These are phyloP conservation scores for Grifola frondosa DNA, from an alignment of 1,284 basidiomycete species.

Conservation along the genomic window DNA sequence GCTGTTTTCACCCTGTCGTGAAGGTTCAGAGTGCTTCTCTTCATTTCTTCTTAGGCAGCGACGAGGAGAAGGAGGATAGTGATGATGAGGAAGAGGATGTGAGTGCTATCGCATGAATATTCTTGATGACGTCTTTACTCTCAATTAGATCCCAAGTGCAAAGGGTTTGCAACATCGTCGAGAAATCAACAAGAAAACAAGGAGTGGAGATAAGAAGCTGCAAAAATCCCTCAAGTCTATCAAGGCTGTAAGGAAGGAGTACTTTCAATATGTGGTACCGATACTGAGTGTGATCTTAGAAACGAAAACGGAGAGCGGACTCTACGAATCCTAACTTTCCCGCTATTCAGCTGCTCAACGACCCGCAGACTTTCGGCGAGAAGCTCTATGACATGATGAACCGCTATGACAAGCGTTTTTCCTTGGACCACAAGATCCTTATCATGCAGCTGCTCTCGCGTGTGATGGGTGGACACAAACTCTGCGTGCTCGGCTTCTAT, in stretches of 20 bases:
- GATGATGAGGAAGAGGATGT: constrained; percentile 74
- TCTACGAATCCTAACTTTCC: constrained; percentile 77
- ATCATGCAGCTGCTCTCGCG: constrained; percentile 98
- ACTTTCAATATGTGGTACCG: not conserved
- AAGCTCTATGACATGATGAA: constrained; percentile 89
- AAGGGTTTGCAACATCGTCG: constrained; percentile 78
- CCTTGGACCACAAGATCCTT: constrained; percentile 95
- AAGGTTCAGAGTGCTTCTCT: constrained; percentile 96
- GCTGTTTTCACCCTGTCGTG: constrained; percentile 90
- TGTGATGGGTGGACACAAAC: constrained; percentile 91
- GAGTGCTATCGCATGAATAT: constrained; percentile 5
- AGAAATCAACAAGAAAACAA: constrained; percentile 88
- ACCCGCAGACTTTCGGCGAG: constrained; percentile 96
- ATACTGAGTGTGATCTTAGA: constrained; percentile 41
- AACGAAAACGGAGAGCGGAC: constrained; percentile 54
- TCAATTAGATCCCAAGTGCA: constrained; percentile 58
- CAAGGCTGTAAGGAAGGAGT: constrained; percentile 41
- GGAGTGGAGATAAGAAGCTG: constrained; percentile 77
- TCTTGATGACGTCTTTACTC: not conserved
- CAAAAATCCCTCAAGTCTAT: constrained; percentile 68
- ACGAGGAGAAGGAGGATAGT: constrained; percentile 67
- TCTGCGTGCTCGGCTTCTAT: constrained; percentile 95
- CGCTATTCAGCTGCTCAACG: constrained; percentile 90
- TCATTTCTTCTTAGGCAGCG: constrained; percentile 94
- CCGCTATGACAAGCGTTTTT: constrained; percentile 88